phyloP scores from a whole-genome alignment of 331 rosid genomes.

The Saraca asoca region DNA sequence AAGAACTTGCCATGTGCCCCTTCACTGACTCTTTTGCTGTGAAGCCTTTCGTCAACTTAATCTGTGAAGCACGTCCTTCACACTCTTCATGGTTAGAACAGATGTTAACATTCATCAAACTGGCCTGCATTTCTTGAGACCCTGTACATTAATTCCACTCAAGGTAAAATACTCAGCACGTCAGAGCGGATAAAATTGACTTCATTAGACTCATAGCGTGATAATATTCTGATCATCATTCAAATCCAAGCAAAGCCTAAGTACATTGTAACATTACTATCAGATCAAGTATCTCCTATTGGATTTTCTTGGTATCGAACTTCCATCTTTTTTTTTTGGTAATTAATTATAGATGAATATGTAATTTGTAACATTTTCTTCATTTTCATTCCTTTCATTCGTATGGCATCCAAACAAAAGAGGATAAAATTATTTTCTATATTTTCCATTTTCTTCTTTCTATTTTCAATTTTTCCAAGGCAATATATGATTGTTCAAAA shows the following conservation, averaged over 20 bases:
- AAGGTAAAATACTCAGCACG: conserved; percentile 19
- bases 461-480: too few species aligned
- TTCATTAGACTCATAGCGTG: neutral
- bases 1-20: conserved; percentile 87
- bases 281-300: too few species aligned
- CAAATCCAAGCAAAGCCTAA: too few species aligned
- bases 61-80: conserved; percentile 70
- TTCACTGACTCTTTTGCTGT: conserved; percentile 88
- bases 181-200: neutral
- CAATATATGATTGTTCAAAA: conserved; percentile 10
- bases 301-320: too few species aligned
- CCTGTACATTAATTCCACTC: conserved; percentile 47
- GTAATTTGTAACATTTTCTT: too few species aligned
- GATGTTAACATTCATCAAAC: conserved; percentile 44
- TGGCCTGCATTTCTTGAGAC: conserved; percentile 75
- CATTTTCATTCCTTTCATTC: too few species aligned
- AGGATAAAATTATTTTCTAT: neutral
- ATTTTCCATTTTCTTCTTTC: neutral
- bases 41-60: conserved; percentile 92
- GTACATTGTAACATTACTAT: too few species aligned
- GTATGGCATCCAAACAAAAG: too few species aligned
- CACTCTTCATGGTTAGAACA: conserved; percentile 85
- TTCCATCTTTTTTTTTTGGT: too few species aligned
- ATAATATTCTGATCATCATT: too few species aligned
- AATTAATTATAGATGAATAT: too few species aligned